A percentile compares a stretch with the other conserved stretches of the same genome.
Evolutionary conservation across 2,329 filamentous ascomycete species (phyloP).

Genomic region (Clarireedia monteithiana): DNA sequence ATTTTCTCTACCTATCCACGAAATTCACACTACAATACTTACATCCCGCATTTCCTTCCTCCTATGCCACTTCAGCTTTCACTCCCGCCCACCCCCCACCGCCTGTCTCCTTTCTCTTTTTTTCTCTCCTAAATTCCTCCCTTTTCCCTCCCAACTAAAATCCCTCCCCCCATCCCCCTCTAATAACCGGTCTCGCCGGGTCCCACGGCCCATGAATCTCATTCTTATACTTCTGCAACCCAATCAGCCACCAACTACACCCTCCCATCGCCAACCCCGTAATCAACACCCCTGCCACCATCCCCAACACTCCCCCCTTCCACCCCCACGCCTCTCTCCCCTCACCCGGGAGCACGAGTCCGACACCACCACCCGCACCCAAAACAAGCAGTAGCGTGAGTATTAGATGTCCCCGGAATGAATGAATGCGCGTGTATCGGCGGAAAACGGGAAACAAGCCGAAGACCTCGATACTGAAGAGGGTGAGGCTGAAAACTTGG

Average conservation of each 20-base stretch:
- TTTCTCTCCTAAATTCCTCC: too few relatives aligned
- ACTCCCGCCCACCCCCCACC: too few relatives aligned
- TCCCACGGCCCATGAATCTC: constrained; percentile 98
- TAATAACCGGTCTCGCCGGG: constrained; percentile 77
- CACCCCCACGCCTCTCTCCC: constrained; percentile 40
- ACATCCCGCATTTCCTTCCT: too few relatives aligned
- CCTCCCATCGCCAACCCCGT: constrained; percentile 78
- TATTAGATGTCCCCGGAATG: constrained; percentile 70
- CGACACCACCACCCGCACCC: constrained; percentile 72
- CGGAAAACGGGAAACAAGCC: constrained; percentile 96
- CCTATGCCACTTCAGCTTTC: too few relatives aligned
- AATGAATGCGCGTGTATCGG: constrained; percentile 75
- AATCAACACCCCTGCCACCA: constrained; percentile 66
- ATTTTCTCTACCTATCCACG: too few relatives aligned
- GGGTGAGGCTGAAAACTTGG: constrained; percentile 87
- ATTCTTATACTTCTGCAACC: constrained; percentile 97
- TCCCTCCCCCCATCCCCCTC: too few relatives aligned
- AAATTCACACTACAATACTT: too few relatives aligned
- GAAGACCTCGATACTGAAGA: constrained; percentile 97
- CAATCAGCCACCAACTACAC: constrained; percentile 97
- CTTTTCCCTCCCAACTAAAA: too few relatives aligned
- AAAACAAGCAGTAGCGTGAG: constrained; percentile 72
- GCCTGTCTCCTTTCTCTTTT: too few relatives aligned
- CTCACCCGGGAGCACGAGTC: constrained; percentile 42
- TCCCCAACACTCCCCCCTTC: constrained; percentile 46